These are phyloP conservation scores for Metschnikowia colocasiae DNA, from an alignment of 805 yeast genomes.

Conservation along the genomic window DNA sequence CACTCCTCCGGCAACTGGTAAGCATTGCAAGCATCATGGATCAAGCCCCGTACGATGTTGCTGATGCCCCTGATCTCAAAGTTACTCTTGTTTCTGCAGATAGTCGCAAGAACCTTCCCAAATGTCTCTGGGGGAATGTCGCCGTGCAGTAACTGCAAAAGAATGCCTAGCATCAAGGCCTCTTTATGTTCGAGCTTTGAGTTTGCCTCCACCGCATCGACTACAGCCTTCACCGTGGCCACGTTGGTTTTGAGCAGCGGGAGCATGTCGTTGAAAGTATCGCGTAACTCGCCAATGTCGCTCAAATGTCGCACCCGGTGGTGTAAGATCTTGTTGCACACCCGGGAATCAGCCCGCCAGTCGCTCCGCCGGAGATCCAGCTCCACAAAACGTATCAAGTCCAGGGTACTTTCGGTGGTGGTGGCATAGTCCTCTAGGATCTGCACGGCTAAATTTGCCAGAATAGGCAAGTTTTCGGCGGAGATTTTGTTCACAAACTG, in stretches of 20 bases:
- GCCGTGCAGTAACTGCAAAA: background rate
- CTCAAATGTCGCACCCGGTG: constrained; percentile 10
- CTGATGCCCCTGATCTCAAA: constrained; percentile 2
- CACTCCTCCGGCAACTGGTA: constrained; percentile 9
- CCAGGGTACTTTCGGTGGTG: constrained; percentile 25
- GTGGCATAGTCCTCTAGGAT: constrained; percentile 35
- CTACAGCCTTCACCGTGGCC: constrained; percentile 10
- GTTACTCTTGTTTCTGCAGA: constrained; percentile 9
- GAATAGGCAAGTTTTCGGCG: constrained; percentile 31
- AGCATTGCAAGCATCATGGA: constrained; percentile 13
- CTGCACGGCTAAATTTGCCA: constrained; percentile 25
- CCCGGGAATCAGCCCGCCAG: constrained; percentile 30
- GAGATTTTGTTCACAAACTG: constrained; percentile 31
- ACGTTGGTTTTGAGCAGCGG: constrained; percentile 8
- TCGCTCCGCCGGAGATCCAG: constrained; percentile 25
- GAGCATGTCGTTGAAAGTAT: background rate
- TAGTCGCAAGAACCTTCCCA: constrained; percentile 5
- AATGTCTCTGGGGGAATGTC: constrained; percentile 14
- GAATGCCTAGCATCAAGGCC: constrained; percentile 6
- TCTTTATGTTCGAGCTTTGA: constrained; percentile 2
- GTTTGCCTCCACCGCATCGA: constrained; percentile 13
- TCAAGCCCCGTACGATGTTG: constrained; percentile 12
- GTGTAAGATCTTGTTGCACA: constrained; percentile 28
- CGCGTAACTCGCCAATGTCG: constrained; percentile 4
- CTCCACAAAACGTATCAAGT: constrained; percentile 33